Conservation (phyloP, 768 basidiomycete genomes). For the Hygrocybe coccinea region DNA sequence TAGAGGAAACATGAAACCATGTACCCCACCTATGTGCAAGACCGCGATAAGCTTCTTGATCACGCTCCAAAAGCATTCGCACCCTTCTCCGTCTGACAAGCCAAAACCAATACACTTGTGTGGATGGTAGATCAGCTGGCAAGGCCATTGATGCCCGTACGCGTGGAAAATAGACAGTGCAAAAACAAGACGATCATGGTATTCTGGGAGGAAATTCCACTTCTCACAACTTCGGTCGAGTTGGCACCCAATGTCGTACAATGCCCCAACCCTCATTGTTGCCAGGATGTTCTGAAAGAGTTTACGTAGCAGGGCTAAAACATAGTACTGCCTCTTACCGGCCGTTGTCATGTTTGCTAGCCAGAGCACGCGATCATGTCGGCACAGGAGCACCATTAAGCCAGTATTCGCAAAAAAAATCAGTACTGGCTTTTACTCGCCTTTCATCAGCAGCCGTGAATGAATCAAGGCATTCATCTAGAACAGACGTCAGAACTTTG, state of each 20-base stretch:
- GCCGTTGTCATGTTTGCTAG: slow-evolving; percentile 32
- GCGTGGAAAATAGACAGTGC: slow-evolving; percentile 33
- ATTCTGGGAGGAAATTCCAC: slow-evolving; percentile 18
- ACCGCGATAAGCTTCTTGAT: slow-evolving; percentile 10
- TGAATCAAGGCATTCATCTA: slow-evolving; percentile 14
- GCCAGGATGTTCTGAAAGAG: slow-evolving; percentile 28
- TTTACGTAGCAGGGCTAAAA: slow-evolving; percentile 25
- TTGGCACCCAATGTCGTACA: slow-evolving; percentile 33
- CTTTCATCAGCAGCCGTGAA: slow-evolving; percentile 23
- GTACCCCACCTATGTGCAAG: slow-evolving; percentile 3
- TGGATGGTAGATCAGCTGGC: slow-evolving; percentile 31
- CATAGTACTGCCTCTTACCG: slow-evolving; percentile 26
- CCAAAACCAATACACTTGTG: slow-evolving; percentile 23
- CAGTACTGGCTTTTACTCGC: slow-evolving; percentile 5
- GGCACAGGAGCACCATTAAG: slow-evolving; percentile 32
- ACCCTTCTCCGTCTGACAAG: slow-evolving; percentile 25
- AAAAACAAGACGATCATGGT: slow-evolving; percentile 22
- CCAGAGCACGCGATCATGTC: slow-evolving; percentile 29
- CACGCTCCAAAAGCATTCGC: slow-evolving; percentile 25
- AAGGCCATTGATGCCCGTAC: slow-evolving; percentile 35
- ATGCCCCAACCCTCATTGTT: slow-evolving; percentile 13
- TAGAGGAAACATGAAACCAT: background rate
- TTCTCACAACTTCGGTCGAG: slow-evolving; percentile 20
- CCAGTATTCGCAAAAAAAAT: slow-evolving; percentile 25
- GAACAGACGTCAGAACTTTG: slow-evolving; percentile 10